Base-by-base conservation (phyloP, 176 grass and related monocot genomes). In the Oryza australiensis region DNA sequence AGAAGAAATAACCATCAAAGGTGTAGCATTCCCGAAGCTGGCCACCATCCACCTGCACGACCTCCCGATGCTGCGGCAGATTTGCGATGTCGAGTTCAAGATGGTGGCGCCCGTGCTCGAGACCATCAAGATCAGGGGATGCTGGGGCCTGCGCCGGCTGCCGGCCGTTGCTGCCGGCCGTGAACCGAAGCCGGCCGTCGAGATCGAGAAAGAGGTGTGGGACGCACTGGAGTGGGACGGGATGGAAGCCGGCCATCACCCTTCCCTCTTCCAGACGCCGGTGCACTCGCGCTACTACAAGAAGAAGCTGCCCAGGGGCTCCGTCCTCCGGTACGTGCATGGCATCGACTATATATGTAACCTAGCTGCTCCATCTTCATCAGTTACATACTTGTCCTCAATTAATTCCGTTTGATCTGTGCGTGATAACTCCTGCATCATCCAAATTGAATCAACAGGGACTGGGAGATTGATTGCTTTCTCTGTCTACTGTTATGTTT, bases 131-230 rank as follows among this genome's bases (percentile, higher is more conserved):
- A 37, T 62, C 27, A 76, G 49, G 1, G 79, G 79, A 5, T 87
- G 85, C 1, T 71, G 72, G 72, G 23, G 12, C 51, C 16, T 87
- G 0, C 73, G 30, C 16, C 7, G 38, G 40, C 29, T 87, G 12
- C 73, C 73, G 26, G 3, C 24, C 4, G 18, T 81, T 9, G 8
- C 0, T 0, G 70, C 2, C 5, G 12, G 30, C 30, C 6, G 5
- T 1, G 12, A 10, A 2, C 5, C 0, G 18, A 41, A 26, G 55
- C 86, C 57, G 0, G 0, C 5, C 1, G 12, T 82, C 0, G 79
- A 87, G 42, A 14, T 82, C 0, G 73, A 87, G 73, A 72, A 87
- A 30, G 66, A 82, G 0, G 23, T 42, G 41, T 83, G 86, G 86
- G 66, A 42, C 0, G 8, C 66, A 0, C 26, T 87, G 37, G 55